phyloP scores from a whole-genome alignment of 495 filamentous ascomycete species.

The Hypoxylon lenormandii region DNA sequence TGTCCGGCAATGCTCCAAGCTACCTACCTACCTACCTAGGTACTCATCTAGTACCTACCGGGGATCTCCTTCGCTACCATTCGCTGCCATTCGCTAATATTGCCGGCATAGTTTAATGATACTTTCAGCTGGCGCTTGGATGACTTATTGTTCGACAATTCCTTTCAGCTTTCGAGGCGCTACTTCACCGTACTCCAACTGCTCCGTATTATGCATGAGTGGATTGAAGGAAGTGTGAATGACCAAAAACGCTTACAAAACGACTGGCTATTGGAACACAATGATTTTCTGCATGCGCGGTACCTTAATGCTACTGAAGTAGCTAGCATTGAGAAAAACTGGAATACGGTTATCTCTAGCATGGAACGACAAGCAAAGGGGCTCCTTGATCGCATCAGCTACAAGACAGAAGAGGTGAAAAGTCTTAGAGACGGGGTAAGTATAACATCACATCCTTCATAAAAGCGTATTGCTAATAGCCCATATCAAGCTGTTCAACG shows the following conservation, averaged over 20 bases:
- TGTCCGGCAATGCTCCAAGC: background rate
- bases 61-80: too few relatives aligned
- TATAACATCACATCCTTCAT: background rate
- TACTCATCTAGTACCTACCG: too few relatives aligned
- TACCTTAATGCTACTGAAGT: background rate
- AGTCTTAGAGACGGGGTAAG: background rate
- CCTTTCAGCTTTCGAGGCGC: background rate
- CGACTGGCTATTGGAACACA: background rate
- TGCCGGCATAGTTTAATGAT: background rate
- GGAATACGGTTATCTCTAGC: background rate
- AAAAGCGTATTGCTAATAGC: background rate
- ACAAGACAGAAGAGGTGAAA: background rate
- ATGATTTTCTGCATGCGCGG: background rate
- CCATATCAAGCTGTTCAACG: constrained; percentile 30
- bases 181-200: background rate
- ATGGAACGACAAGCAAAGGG: background rate
- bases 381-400: background rate
- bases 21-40: too few relatives aligned
- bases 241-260: too few relatives aligned
- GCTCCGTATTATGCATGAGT: background rate
- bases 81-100: background rate
- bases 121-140: background rate
- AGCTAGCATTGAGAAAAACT: background rate
- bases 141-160: background rate
- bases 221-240: background rate